Conservation (phyloP, 495 filamentous ascomycete genomes). For the Neurospora sublineolata region DNA sequence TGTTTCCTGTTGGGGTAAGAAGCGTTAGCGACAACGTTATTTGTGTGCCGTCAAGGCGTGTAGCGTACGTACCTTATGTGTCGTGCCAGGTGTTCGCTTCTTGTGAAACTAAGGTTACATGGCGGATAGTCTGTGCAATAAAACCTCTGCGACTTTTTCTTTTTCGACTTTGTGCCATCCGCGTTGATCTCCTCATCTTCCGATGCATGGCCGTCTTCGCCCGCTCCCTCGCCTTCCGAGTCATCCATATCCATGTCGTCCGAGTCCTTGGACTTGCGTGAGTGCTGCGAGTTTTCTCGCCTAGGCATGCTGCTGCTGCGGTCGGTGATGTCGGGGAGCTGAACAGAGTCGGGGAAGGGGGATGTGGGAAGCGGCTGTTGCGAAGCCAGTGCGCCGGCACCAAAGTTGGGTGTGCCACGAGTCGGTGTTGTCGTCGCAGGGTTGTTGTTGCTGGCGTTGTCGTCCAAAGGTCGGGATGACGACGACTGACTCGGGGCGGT, state of each 20-base stretch:
- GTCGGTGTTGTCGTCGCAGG: conserved; percentile 47
- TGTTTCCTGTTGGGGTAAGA: too few relatives aligned
- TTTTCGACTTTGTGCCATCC: conserved; percentile 61
- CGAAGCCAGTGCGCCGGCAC: conserved; percentile 26
- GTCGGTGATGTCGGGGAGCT: conserved; percentile 33
- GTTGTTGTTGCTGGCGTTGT: conserved; percentile 2
- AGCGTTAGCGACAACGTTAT: conserved; percentile 8
- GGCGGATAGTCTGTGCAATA: conserved; percentile 96
- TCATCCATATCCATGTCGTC: conserved; percentile 71
- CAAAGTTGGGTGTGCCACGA: conserved; percentile 38
- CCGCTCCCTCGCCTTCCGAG: conserved; percentile 45
- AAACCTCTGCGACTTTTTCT: conserved; percentile 95
- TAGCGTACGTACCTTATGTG: conserved; percentile 71
- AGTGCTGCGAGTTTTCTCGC: conserved; percentile 49
- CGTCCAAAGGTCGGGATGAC: conserved; percentile 29
- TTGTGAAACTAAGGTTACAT: conserved; percentile 88
- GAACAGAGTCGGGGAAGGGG: conserved; percentile 42
- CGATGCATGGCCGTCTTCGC: conserved; percentile 55
- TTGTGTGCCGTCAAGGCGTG: not conserved
- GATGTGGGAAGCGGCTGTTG: conserved; percentile 52
- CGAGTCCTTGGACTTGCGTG: conserved; percentile 52
- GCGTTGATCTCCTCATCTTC: conserved; percentile 63
- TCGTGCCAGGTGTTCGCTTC: conserved; percentile 89
- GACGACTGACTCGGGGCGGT: conserved; percentile 33
- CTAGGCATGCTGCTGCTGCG: conserved; percentile 26